Evolutionary conservation across 1,139 yeast genomes (phyloP), one percentile per base, ranked within the genome.

Genomic region (Pichia sp.): DNA sequence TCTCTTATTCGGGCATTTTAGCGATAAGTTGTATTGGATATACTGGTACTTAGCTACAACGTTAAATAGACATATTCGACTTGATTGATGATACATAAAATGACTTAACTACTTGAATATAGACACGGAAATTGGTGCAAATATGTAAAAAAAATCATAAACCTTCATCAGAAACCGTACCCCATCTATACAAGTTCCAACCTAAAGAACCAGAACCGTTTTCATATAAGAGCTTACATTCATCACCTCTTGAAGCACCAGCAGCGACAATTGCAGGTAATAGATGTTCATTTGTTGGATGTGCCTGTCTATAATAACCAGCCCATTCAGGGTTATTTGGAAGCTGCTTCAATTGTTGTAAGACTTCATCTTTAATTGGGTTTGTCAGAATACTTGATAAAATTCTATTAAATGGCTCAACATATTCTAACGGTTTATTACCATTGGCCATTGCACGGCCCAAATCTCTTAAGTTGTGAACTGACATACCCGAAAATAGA

Each of bases 251-350:
- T 16, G 77, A 71, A 22, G 82, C 72, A 15, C 90, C 92, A 12
- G 79, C 71, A 2, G 82, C 89, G 40, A 80, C 86, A 30, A 80
- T 78, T 4, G 82, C 59, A 0, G 95, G 94, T 55, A 80, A 65
- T 51, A 85, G 77, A 63, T 85, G 95, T 54, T 85, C 94, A 43
- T 79, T 68, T 0, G 88, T 77, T 7, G 94, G 94, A 63, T 85
- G 94, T 0, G 92, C 83, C 32, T 63, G 59, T 42, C 63, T 62
- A 44, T 80, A 68, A 27, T 82, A 63, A 15, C 61, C 57, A 4
- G 53, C 56, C 50, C 68, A 58, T 20, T 63, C 52, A 1, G 64
- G 58, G 18, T 64, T 59, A 20, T 58, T 45, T 49, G 72, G 61
- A 45, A 76, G 51, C 38, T 64, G 56, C 42, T 69, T 58, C 44